Conservation (phyloP, 2,329 filamentous ascomycete genomes). For the Passalora sequoiae region DNA sequence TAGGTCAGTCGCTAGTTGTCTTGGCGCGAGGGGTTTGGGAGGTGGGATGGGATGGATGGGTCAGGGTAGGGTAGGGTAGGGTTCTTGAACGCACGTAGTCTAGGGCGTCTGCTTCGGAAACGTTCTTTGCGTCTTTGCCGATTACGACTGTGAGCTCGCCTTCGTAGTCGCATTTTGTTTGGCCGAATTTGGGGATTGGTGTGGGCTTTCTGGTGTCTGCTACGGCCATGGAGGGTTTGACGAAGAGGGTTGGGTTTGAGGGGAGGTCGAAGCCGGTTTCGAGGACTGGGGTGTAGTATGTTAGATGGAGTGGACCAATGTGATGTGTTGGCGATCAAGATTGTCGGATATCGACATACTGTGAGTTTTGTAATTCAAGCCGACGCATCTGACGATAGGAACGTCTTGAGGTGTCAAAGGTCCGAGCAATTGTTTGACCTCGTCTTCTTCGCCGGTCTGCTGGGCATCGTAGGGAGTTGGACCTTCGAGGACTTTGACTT, state of each 20-base stretch:
- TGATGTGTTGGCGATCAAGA: neutral
- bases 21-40: too few species aligned
- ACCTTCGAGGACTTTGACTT: slow-evolving; percentile 50
- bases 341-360: slow-evolving; percentile 22
- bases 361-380: slow-evolving; percentile 57
- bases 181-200: slow-evolving; percentile 59
- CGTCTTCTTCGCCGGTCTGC: slow-evolving; percentile 51
- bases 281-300: slow-evolving; percentile 20
- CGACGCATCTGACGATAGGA: slow-evolving; percentile 54
- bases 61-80: too few species aligned
- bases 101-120: slow-evolving; percentile 60
- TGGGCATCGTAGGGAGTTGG: slow-evolving; percentile 39
- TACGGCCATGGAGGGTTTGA: slow-evolving; percentile 64
- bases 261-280: slow-evolving; percentile 61
- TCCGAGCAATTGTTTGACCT: slow-evolving; percentile 50
- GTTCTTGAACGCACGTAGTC: too few species aligned
- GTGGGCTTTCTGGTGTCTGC: slow-evolving; percentile 61
- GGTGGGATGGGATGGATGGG: too few species aligned
- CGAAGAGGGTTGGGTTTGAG: slow-evolving; percentile 63
- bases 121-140: slow-evolving; percentile 60
- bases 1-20: too few species aligned
- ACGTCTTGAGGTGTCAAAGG: slow-evolving; percentile 49
- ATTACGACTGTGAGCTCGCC: slow-evolving; percentile 73
- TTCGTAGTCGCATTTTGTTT: slow-evolving; percentile 69
- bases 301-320: neutral